Evolutionary conservation across 2,329 filamentous ascomycete genomes (phyloP).

Genomic region (Pseudogymnoascus sp.): DNA sequence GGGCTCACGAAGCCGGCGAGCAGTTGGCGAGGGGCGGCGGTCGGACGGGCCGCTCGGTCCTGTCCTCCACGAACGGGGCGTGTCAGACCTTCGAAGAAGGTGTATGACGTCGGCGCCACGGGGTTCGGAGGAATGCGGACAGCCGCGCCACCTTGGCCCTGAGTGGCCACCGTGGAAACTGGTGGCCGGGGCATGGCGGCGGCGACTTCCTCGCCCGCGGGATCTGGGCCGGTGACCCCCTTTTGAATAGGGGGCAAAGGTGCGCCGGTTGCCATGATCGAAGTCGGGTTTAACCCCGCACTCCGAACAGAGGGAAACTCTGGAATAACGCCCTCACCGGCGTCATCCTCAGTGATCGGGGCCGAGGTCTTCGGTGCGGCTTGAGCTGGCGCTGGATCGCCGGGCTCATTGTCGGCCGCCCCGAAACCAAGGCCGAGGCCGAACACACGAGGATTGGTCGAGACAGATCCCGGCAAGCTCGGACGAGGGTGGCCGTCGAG

Average conservation of each 20-base stretch:
- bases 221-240: neutral
- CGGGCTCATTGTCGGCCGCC: neutral
- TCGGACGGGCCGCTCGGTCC: neutral
- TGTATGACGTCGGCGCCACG: neutral
- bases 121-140: neutral
- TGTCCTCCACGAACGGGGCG: neutral
- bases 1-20: neutral
- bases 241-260: slow-evolving; percentile 4
- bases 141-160: neutral
- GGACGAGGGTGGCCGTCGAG: neutral
- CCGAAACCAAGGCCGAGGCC: neutral
- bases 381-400: neutral
- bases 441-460: neutral
- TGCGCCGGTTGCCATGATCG: neutral
- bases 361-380: neutral
- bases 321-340: neutral
- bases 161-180: neutral
- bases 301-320: neutral
- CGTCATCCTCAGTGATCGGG: neutral
- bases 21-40: neutral
- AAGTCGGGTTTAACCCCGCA: neutral
- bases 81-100: neutral
- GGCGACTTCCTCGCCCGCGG: neutral
- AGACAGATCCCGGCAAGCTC: neutral
- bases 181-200: neutral